Evolutionary conservation across 495 filamentous ascomycete species (phyloP), one percentile per base, ranked within the genome.

Genomic region (Penicillium roqueforti): DNA sequence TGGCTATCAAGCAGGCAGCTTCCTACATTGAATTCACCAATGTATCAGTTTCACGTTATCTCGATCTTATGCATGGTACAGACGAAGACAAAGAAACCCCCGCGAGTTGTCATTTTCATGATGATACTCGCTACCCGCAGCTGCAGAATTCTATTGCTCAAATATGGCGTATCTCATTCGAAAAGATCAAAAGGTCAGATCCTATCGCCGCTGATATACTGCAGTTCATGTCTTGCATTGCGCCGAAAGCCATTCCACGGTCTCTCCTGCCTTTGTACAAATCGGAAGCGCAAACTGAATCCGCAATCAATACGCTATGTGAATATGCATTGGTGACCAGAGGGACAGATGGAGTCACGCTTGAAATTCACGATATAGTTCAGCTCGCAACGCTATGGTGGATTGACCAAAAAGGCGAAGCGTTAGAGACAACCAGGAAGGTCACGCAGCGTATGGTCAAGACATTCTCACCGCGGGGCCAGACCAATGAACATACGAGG

Each of bases 131-230:
- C 28, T 76, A 80, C 50, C 19, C 6, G 1, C 60, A 59, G 14
- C 59, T 65, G 46, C 67, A 68, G 42, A 81, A 80, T 60, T 68
- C 80, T 1, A 63, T 82, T 6, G 73, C 76, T 16, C 65, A 62
- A 0, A 83, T 78, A 10, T 83, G 73, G 76, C 61, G 71, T 1
- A 65, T 80, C n/a, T 77, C 76, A 4, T 77, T 82, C 41, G 59
- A 76, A 9, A 69, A 76, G 46, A 77, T 81, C 41, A 62, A 62
- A 20, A 48, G 62, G 13, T 51, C 45, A 13, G 61, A 76, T 44
- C 29, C 48, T 1, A 13, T 47, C 16, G 76, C 77, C 19, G 73
- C 72, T 14, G 55, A 72, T 1, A 56, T 72, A 29, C 44, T 81
- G 6, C 54, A 50, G 14, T 77, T 78, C 54, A 71, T 80, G 55